These are phyloP conservation scores for Microdochium nivale DNA, from an alignment of 2,329 filamentous ascomycete genomes.

Conservation along the genomic window DNA sequence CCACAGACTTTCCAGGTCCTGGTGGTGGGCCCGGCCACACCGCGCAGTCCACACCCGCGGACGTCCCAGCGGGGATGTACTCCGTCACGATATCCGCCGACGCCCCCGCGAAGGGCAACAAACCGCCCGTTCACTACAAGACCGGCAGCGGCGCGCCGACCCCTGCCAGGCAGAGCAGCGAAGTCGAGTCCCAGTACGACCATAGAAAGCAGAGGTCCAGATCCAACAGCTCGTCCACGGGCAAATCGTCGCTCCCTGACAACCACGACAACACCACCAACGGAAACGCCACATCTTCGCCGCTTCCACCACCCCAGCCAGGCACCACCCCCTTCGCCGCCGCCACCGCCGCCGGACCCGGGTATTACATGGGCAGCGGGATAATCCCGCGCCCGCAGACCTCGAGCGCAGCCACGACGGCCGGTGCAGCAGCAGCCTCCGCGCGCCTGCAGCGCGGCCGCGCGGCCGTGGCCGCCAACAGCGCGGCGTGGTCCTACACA, in stretches of 20 bases:
- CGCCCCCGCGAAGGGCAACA: constrained; percentile 1
- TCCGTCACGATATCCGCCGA: constrained; percentile 42
- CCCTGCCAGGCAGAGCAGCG: not conserved
- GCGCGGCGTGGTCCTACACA: constrained; percentile 60
- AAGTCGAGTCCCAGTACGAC: not conserved
- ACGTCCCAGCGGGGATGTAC: constrained; percentile 26
- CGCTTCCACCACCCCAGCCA: no score
- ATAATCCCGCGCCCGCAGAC: not conserved
- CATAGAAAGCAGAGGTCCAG: not conserved
- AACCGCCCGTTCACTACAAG: constrained; percentile 8
- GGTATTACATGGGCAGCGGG: no score
- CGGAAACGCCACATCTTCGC: no score
- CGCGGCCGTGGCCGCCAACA: constrained; percentile 44
- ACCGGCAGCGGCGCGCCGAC: not conserved
- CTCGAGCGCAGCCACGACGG: constrained; percentile 8
- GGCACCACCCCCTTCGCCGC: no score
- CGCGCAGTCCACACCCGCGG: constrained; percentile 1
- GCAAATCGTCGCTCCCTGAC: constrained; percentile 18
- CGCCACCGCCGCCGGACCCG: no score
- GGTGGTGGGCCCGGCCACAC: not conserved
- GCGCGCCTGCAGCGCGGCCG: constrained; percentile 13
- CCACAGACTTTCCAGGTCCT: not conserved
- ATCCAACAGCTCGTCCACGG: constrained; percentile 7
- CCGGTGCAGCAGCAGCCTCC: constrained; percentile 4
- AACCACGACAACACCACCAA: no score